Evolutionary conservation across 805 yeast genomes (phyloP), one percentile per base, ranked within the genome.

Genomic region (Saturnispora saitoi): DNA sequence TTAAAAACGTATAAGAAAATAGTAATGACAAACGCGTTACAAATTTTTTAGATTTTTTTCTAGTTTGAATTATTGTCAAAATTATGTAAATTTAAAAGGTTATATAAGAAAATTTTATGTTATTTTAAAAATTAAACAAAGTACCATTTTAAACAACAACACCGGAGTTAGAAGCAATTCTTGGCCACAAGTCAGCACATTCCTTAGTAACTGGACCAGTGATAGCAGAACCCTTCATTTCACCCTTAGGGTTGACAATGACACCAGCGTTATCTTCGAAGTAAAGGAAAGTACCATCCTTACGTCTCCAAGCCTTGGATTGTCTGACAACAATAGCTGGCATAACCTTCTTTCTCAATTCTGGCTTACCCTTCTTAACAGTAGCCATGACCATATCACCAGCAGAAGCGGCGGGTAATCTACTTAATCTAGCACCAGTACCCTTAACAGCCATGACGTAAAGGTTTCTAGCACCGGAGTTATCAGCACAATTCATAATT

Each of bases 171-270:
- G 97, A 89, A 71, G 99, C 98, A 80, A 93, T 93, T 82, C 99
- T 88, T 75, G 99, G 99, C 99, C 99, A 93, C 76, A 93, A 86
- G 73, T 93, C 99, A 73, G 99, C 99, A 83, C 99, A 95, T 82
- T 93, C 99, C 81, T 93, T 93, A 75, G 97, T 98, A 71, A 93
- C 99, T 70, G 99, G 99, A 76, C 99, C 99, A 70, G 99, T 95
- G 75, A 93, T 93, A 70, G 99, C 99, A 64, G 99, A 95, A 78
- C 99, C 99, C 83, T 93, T 93, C 99, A 95, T 93, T 79, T 93
- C 99, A 82, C 99, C 99, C 93, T 93, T 93, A 72, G 99, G 99
- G 81, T 93, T 93, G 74, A 93, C 99, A 71, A 93, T 93, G 75
- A 95, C 99, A 84, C 99, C 99, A 62, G 99, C 99, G 71, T 93